A percentile compares a stretch with the other conserved stretches of the same genome.
Evolutionary conservation across 1,139 yeast species (phyloP).

Genomic region (Diutina rugosa): DNA sequence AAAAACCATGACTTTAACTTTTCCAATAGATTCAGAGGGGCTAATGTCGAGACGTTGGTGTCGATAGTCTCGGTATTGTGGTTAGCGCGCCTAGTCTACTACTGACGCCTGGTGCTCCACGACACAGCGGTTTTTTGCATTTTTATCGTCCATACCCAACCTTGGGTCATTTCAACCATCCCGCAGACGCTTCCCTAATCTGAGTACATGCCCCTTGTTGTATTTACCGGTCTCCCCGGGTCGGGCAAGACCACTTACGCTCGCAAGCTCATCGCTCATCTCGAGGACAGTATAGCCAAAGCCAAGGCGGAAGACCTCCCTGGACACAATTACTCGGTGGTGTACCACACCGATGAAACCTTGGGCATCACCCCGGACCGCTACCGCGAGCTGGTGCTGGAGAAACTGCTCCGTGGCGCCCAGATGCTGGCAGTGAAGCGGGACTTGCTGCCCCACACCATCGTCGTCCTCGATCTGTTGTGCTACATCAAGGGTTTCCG

Average conservation of each 20-base stretch:
- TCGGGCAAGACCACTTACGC: conserved; percentile 81
- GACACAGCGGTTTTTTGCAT: too few relatives aligned
- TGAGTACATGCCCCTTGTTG: conserved; percentile 61
- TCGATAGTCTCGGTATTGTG: too few relatives aligned
- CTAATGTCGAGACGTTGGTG: too few relatives aligned
- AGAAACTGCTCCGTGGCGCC: conserved; percentile 70
- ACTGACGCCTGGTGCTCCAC: too few relatives aligned
- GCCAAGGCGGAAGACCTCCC: conserved; percentile 24
- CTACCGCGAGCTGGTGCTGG: conserved; percentile 58
- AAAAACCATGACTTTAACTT: too few relatives aligned
- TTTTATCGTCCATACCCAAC: background rate
- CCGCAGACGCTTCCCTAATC: background rate
- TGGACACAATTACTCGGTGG: conserved; percentile 45
- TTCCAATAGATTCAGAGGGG: too few relatives aligned
- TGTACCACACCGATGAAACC: conserved; percentile 64
- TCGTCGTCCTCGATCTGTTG: conserved; percentile 76
- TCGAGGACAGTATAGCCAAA: conserved; percentile 34
- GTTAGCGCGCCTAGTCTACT: too few relatives aligned
- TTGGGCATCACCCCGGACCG: conserved; percentile 59
- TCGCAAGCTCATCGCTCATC: conserved; percentile 28
- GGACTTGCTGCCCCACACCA: conserved; percentile 50
- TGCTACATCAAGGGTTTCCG: conserved; percentile 92
- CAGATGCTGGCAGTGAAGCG: conserved; percentile 87
- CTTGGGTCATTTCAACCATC: background rate
- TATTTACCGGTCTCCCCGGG: conserved; percentile 75